These are phyloP conservation scores for Zopfia rhizophila DNA, from an alignment of 2,329 filamentous ascomycete genomes.

Conservation along the genomic window DNA sequence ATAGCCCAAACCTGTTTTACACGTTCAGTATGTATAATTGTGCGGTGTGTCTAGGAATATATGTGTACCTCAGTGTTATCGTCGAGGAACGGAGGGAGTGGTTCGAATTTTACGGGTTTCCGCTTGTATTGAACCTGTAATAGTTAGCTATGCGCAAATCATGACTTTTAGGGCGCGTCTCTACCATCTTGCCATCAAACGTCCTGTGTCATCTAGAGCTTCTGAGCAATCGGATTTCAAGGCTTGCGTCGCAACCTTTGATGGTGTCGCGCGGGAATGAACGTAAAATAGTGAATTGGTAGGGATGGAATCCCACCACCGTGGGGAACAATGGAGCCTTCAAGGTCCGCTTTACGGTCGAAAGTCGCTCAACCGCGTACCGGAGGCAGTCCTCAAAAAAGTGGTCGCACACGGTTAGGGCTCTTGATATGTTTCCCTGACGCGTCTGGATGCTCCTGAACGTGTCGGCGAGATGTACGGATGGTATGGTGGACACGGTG, in stretches of 20 bases:
- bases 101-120: slow-evolving; percentile 88
- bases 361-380: slow-evolving; percentile 28
- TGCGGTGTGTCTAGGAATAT: slow-evolving; percentile 12
- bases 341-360: slow-evolving; percentile 8
- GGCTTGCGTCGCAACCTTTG: slow-evolving; percentile 42
- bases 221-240: slow-evolving; percentile 18
- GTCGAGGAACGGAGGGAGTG: slow-evolving; percentile 77
- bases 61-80: slow-evolving; percentile 81
- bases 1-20: slow-evolving; percentile 85
- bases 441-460: slow-evolving; percentile 55
- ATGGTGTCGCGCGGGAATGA: slow-evolving; percentile 34
- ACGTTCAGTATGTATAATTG: slow-evolving; percentile 39
- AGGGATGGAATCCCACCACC: slow-evolving; percentile 3
- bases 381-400: slow-evolving; percentile 36
- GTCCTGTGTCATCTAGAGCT: slow-evolving; percentile 45
- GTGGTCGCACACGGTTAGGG: slow-evolving; percentile 40
- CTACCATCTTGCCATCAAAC: slow-evolving; percentile 44
- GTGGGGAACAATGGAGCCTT: slow-evolving; percentile 22
- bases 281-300: slow-evolving; percentile 21
- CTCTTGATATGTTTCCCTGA: slow-evolving; percentile 48
- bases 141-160: slow-evolving; percentile 27
- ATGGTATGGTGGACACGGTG: slow-evolving; percentile 40
- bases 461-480: slow-evolving; percentile 50
- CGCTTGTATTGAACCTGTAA: slow-evolving; percentile 91
- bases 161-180: slow-evolving; percentile 18